Evolutionary conservation across 805 yeast genomes (phyloP).

Genomic region (Candida boleticola): DNA sequence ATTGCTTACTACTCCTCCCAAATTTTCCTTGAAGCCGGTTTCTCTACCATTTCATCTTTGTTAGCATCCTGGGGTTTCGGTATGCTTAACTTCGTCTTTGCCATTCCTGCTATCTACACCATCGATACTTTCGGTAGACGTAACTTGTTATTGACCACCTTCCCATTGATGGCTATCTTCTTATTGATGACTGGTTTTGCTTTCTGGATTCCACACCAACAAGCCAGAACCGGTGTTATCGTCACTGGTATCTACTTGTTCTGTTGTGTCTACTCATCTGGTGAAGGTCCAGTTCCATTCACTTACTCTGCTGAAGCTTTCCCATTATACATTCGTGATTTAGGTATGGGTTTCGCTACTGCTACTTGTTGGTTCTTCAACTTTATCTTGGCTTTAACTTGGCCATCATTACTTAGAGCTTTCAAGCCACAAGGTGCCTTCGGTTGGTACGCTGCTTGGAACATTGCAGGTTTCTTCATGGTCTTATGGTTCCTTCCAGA

Average conservation of each 20-base stretch:
- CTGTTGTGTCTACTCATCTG: constrained; percentile 72
- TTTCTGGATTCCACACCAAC: constrained; percentile 59
- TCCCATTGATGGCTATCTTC: constrained; percentile 64
- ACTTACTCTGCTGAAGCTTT: constrained; percentile 83
- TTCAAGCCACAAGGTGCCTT: constrained; percentile 83
- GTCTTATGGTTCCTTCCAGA: constrained; percentile 53
- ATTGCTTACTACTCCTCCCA: constrained; percentile 83
- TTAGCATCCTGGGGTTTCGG: constrained; percentile 88
- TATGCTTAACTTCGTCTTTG: constrained; percentile 74
- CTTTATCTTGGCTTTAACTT: constrained; percentile 66
- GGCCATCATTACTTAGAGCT: constrained; percentile 69
- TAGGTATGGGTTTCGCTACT: constrained; percentile 79
- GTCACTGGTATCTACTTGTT: constrained; percentile 73
- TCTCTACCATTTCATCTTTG: constrained; percentile 59
- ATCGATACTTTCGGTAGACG: constrained; percentile 80
- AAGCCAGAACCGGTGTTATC: constrained; percentile 65
- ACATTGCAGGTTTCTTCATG: constrained; percentile 63
- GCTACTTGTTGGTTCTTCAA: constrained; percentile 75
- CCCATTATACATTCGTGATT: constrained; percentile 74
- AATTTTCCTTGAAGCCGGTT: constrained; percentile 68
- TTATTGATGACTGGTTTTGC: constrained; percentile 65
- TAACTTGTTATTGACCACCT: constrained; percentile 51
- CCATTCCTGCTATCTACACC: constrained; percentile 77
- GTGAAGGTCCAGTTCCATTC: constrained; percentile 90
- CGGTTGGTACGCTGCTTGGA: constrained; percentile 88